Percentiles rank a stretch among this genome's conserved stretches.
phyloP scores from a whole-genome alignment of 179 eudicot species.

The Drosera spatulata region DNA sequence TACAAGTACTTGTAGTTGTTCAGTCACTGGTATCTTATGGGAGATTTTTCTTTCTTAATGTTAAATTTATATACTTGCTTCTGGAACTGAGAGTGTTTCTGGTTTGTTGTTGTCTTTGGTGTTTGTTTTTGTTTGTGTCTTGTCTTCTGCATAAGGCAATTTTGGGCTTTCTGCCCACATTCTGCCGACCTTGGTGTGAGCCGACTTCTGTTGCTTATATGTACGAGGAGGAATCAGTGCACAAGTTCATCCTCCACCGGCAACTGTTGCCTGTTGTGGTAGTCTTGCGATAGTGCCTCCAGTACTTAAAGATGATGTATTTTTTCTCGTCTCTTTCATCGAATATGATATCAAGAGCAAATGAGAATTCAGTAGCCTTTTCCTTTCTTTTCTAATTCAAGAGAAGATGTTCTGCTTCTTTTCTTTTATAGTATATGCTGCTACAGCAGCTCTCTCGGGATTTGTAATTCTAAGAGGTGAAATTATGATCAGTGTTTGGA shows the following conservation, averaged over 20 bases:
- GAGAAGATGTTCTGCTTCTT: not conserved
- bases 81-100: constrained; percentile 38
- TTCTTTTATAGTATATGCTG: not conserved
- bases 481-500: constrained; percentile 36
- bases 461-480: constrained; percentile 16
- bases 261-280: constrained; percentile 52
- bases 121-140: constrained; percentile 39
- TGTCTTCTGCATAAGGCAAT: constrained; percentile 58
- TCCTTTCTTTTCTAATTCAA: no score
- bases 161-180: constrained; percentile 44
- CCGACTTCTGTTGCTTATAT: constrained; percentile 50
- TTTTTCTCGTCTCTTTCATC: constrained; percentile 21
- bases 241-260: constrained; percentile 47
- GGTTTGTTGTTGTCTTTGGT: constrained; percentile 45
- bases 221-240: constrained; percentile 45
- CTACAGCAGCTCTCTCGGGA: not conserved
- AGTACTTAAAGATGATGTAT: constrained; percentile 33
- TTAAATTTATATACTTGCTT: constrained; percentile 14
- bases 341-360: constrained; percentile 9
- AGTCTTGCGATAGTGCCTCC: constrained; percentile 43
- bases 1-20: not conserved
- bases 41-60: constrained; percentile 7
- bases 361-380: not conserved
- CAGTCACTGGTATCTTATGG: not conserved
- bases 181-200: constrained; percentile 56